Evolutionary conservation across 1,284 basidiomycete genomes (phyloP).

Genomic region (Leccinum pachyderme): DNA sequence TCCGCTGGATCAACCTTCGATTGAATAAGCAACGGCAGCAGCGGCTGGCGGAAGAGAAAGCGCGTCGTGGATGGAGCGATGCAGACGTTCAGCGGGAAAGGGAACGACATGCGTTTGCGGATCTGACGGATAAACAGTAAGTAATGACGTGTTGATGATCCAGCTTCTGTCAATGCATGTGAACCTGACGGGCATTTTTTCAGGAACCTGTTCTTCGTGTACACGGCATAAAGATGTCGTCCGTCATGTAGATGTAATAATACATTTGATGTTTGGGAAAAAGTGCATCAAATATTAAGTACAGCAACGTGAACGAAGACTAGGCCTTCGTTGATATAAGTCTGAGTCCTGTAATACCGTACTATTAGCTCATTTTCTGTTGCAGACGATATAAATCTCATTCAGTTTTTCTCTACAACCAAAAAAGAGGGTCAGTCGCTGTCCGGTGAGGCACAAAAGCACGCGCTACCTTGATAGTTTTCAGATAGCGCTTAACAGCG

Average conservation of each 20-base stretch:
- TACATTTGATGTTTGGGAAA: constrained; percentile 6
- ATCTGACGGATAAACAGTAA: constrained; percentile 35
- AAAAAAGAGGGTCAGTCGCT: not conserved
- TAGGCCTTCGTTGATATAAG: constrained; percentile 15
- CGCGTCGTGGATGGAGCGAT: constrained; percentile 30
- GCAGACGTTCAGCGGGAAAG: constrained; percentile 34
- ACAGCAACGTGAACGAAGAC: constrained; percentile 7
- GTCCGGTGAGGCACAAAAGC: not conserved
- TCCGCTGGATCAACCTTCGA: constrained; percentile 29
- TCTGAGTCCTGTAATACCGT: not conserved
- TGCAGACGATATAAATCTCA: not conserved
- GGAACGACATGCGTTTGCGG: constrained; percentile 36
- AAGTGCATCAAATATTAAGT: constrained; percentile 9
- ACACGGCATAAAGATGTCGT: constrained; percentile 13
- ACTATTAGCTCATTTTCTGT: not conserved
- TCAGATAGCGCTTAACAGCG: constrained; percentile 22
- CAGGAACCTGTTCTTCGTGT: constrained; percentile 28
- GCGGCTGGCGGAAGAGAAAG: constrained; percentile 19
- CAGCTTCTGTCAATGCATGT: not conserved
- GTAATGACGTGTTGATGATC: constrained; percentile 8
- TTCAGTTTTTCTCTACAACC: constrained; percentile 12
- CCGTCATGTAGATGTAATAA: not conserved
- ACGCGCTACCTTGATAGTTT: constrained; percentile 14
- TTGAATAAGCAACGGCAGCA: constrained; percentile 23
- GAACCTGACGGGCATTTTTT: constrained; percentile 4